phyloP scores from a whole-genome alignment of 2,329 filamentous ascomycete genomes.

The Beauveria caledonica region DNA sequence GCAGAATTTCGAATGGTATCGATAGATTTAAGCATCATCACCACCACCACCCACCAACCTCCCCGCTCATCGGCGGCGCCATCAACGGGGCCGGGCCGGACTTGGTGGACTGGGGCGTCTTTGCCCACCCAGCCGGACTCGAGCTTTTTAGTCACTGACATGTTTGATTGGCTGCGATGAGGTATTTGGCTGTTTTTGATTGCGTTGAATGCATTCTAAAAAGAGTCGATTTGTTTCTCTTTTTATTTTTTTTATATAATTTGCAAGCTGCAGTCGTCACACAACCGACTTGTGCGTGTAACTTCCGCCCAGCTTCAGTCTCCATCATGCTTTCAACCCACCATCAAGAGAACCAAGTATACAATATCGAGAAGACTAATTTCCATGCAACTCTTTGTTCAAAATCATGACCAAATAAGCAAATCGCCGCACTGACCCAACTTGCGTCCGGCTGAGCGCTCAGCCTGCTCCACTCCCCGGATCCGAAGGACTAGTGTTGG shows the following conservation, averaged over 20 bases:
- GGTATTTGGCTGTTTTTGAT: no score
- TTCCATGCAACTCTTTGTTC: background rate
- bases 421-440: background rate
- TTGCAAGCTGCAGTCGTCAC: no score
- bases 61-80: conserved; percentile 33
- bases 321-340: no score
- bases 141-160: conserved; percentile 34
- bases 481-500: background rate
- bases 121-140: conserved; percentile 24
- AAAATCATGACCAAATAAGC: background rate
- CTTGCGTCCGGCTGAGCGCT: background rate
- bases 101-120: conserved; percentile 13
- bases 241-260: no score
- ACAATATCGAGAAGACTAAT: no score
- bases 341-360: no score
- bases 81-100: conserved; percentile 26
- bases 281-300: no score
- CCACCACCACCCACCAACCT: conserved; percentile 10
- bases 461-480: background rate
- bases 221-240: no score
- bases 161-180: conserved; percentile 30
- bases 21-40: conserved; percentile 25
- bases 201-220: no score
- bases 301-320: no score
- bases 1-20: conserved; percentile 40